Evolutionary conservation across 1,284 basidiomycete species (phyloP).

Genomic region (Hemileia vastatrix): DNA sequence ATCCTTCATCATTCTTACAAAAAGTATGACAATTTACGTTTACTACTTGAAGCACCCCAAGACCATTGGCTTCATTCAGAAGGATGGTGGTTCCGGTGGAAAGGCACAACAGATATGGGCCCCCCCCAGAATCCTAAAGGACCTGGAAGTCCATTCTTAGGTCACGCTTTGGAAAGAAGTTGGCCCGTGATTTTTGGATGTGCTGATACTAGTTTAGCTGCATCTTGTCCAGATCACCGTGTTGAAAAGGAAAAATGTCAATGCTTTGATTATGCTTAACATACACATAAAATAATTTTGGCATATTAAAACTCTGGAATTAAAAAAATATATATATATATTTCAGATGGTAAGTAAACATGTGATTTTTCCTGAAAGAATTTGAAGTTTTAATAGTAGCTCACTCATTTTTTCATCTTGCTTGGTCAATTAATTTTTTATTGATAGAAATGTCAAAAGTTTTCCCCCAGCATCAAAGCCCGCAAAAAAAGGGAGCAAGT

Average conservation of each 20-base stretch:
- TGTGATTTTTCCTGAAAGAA: too few species aligned
- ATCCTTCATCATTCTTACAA: slow-evolving; percentile 31
- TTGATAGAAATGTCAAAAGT: too few species aligned
- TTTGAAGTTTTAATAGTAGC: too few species aligned
- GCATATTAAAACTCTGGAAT: too few species aligned
- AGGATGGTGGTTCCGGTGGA: slow-evolving; percentile 35
- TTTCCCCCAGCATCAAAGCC: too few species aligned
- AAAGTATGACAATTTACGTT: slow-evolving; percentile 32
- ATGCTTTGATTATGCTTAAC: slow-evolving; percentile 17
- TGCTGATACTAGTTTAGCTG: slow-evolving; percentile 9
- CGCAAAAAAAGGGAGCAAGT: too few species aligned
- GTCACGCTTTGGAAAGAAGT: slow-evolving; percentile 40
- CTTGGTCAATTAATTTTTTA: too few species aligned
- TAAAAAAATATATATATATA: too few species aligned
- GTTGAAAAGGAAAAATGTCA: slow-evolving; percentile 1
- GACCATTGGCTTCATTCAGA: slow-evolving; percentile 43
- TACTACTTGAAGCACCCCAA: slow-evolving; percentile 33
- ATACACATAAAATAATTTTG: too few species aligned
- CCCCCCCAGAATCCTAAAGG: neutral
- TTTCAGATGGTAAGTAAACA: too few species aligned
- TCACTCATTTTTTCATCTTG: too few species aligned
- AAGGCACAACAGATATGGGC: slow-evolving; percentile 4
- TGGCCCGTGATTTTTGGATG: slow-evolving; percentile 43
- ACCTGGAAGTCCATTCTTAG: slow-evolving; percentile 19
- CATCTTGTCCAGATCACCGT: slow-evolving; percentile 5